phyloP scores from a whole-genome alignment of 2,329 filamentous ascomycete species.

The Microthyrium microscopicum region DNA sequence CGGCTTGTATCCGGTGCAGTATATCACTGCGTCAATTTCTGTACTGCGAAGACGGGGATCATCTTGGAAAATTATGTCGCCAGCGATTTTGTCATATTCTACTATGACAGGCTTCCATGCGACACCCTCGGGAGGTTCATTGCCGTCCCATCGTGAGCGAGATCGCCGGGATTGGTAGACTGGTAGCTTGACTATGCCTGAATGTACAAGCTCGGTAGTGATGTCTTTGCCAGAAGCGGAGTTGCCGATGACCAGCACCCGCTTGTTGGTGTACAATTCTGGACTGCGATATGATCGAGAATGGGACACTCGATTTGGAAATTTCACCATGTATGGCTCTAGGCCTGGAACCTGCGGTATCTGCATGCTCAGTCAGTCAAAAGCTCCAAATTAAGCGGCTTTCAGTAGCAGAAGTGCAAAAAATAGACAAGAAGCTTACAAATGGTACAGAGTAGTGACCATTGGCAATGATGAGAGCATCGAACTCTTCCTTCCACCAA shows the following conservation, averaged over 20 bases:
- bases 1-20: conserved; percentile 22
- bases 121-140: conserved; percentile 29
- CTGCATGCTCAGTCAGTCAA: too few species aligned
- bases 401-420: conserved; percentile 10
- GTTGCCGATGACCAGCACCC: conserved; percentile 71
- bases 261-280: conserved; percentile 34
- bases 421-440: conserved; percentile 18
- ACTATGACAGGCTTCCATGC: conserved; percentile 37
- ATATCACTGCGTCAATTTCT: conserved; percentile 16
- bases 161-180: conserved; percentile 37
- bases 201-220: conserved; percentile 38
- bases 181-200: conserved; percentile 20
- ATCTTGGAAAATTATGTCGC: conserved; percentile 15
- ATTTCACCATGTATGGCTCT: conserved; percentile 27
- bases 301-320: conserved; percentile 36
- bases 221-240: conserved; percentile 76
- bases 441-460: conserved; percentile 19
- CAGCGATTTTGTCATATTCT: conserved; percentile 20
- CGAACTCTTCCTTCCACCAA: conserved; percentile 39
- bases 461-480: conserved; percentile 18
- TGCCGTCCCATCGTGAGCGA: conserved; percentile 33
- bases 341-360: conserved; percentile 34
- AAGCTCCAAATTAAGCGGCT: too few species aligned
- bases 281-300: conserved; percentile 37
- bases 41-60: conserved; percentile 10